Percentiles rank a stretch among this genome's conserved stretches.
phyloP scores from a whole-genome alignment of 768 basidiomycete genomes.

The Guyanaporus albipodus region DNA sequence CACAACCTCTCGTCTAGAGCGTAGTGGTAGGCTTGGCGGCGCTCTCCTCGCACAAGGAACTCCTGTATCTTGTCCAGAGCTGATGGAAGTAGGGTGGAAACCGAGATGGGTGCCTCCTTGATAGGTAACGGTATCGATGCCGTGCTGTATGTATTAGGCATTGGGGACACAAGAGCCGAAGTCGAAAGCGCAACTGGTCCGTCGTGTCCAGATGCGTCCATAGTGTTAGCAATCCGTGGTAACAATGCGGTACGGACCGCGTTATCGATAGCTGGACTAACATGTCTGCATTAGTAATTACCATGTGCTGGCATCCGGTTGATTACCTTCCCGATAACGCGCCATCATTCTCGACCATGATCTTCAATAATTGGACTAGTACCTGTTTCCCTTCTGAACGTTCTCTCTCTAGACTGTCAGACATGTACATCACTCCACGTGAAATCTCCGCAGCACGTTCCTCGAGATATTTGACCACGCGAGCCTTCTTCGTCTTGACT shows the following conservation, averaged over 20 bases:
- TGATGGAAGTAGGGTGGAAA: conserved; percentile 56
- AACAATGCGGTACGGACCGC: conserved; percentile 73
- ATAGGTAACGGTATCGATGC: conserved; percentile 18
- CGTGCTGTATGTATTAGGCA: conserved; percentile 17
- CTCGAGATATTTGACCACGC: conserved; percentile 72
- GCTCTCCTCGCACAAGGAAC: conserved; percentile 78
- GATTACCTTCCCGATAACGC: conserved; percentile 76
- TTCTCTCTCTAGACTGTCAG: conserved; percentile 48
- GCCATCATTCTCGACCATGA: conserved; percentile 89
- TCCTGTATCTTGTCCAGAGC: conserved; percentile 75
- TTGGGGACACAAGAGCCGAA: conserved; percentile 31
- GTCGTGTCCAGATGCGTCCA: conserved; percentile 20
- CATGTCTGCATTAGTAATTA: conserved; percentile 16
- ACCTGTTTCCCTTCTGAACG: conserved; percentile 73
- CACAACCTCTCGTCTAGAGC: conserved; percentile 88
- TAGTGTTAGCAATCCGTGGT: conserved; percentile 43
- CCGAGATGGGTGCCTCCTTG: conserved; percentile 53
- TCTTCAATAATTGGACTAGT: conserved; percentile 67
- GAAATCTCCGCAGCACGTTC: conserved; percentile 73
- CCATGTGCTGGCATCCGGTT: background rate
- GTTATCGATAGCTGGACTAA: conserved; percentile 61
- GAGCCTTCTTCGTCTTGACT: conserved; percentile 78
- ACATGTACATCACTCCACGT: conserved; percentile 69
- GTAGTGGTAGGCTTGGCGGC: conserved; percentile 80
- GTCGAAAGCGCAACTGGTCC: conserved; percentile 16